phyloP scores from a whole-genome alignment of 305 asterid genomes.

The Solanum aculeatissimum region DNA sequence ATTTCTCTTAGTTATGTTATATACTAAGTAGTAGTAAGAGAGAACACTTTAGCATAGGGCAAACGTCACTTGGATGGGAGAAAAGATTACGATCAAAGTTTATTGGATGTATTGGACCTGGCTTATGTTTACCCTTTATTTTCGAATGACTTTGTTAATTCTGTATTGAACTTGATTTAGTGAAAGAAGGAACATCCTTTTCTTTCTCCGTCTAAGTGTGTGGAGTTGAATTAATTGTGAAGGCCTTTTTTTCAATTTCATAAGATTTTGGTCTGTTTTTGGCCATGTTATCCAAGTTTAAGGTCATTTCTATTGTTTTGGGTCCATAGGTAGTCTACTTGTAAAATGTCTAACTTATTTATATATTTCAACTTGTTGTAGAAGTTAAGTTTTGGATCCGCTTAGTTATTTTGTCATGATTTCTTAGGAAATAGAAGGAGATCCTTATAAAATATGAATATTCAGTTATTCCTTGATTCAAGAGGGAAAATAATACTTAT shows the following conservation, averaged over 20 bases:
- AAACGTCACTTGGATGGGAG: neutral
- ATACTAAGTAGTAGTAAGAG: neutral
- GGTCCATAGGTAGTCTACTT: neutral
- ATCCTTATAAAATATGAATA: neutral
- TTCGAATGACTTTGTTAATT: neutral
- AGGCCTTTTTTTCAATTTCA: neutral
- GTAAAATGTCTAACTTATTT: neutral
- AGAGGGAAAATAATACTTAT: neutral
- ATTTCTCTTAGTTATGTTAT: neutral
- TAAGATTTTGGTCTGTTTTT: neutral
- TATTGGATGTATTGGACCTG: neutral
- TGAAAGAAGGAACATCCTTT: neutral
- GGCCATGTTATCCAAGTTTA: neutral
- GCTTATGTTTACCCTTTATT: neutral
- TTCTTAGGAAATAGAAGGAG: neutral
- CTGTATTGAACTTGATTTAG: neutral
- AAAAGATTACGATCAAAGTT: neutral
- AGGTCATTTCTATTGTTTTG: neutral
- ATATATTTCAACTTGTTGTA: neutral
- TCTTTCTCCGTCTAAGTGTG: neutral
- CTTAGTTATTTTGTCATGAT: neutral
- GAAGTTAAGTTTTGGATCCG: neutral
- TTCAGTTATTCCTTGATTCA: neutral
- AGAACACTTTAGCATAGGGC: neutral
- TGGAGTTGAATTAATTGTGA: neutral